These are phyloP conservation scores for Condylostoma magnum DNA, from an alignment of 169 alveolate genomes.

Conservation along the genomic window DNA sequence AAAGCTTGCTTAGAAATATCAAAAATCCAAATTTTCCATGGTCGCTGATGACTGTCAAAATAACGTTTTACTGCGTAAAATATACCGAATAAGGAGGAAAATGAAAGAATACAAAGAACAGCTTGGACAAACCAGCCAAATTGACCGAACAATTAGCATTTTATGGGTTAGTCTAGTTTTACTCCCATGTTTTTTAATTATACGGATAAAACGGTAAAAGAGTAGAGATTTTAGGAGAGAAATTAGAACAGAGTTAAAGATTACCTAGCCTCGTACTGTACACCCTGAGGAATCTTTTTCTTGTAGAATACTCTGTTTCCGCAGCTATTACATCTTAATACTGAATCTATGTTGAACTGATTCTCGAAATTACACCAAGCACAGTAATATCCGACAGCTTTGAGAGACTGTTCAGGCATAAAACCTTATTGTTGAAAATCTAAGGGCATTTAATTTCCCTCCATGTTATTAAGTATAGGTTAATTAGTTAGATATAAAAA, in stretches of 20 bases:
- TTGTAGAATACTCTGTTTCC: constrained; percentile 34
- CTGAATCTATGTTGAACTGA: constrained; percentile 21
- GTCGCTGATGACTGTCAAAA: neutral
- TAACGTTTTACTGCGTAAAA: constrained; percentile 7
- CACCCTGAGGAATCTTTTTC: constrained; percentile 4
- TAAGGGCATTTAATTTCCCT: too few relatives aligned
- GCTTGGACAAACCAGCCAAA: constrained; percentile 26
- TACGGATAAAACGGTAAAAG: too few relatives aligned
- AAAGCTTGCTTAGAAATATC: constrained; percentile 29
- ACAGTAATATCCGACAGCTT: constrained; percentile 18
- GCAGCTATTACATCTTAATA: constrained; percentile 24
- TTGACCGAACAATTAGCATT: constrained; percentile 22
- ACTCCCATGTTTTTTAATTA: too few relatives aligned
- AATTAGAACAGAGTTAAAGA: too few relatives aligned
- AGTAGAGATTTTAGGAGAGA: too few relatives aligned
- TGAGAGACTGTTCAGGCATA: too few relatives aligned
- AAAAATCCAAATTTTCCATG: constrained; percentile 32
- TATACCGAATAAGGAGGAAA: constrained; percentile 9
- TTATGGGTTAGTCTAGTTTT: too few relatives aligned
- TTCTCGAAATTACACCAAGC: constrained; percentile 29
- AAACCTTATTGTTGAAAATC: too few relatives aligned
- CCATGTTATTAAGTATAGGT: too few relatives aligned
- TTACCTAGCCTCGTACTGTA: constrained; percentile 31
- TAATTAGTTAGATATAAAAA: too few relatives aligned
- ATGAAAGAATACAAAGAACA: neutral